These are phyloP conservation scores for Metschnikowia henanensis DNA, from an alignment of 805 yeast genomes.

Conservation along the genomic window DNA sequence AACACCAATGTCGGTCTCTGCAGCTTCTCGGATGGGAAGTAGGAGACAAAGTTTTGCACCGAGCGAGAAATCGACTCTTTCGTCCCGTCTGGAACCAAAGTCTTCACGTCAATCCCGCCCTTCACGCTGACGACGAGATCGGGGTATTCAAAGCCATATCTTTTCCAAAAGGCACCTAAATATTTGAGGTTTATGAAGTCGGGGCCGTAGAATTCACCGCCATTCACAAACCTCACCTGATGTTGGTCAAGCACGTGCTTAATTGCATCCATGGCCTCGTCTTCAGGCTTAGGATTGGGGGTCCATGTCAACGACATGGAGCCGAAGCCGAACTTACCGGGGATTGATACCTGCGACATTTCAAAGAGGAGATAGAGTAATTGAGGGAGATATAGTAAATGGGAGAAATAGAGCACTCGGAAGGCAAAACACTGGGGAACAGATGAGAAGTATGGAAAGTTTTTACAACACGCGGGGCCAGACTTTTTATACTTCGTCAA, in stretches of 20 bases:
- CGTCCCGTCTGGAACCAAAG: constrained; percentile 49
- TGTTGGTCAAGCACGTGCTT: constrained; percentile 42
- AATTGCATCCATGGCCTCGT: constrained; percentile 53
- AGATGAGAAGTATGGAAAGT: no score
- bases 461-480: no score
- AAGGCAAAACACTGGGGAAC: no score
- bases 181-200: constrained; percentile 53
- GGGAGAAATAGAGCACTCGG: no score
- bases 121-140: constrained; percentile 64
- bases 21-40: constrained; percentile 27
- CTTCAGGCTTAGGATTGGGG: constrained; percentile 53
- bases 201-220: constrained; percentile 77
- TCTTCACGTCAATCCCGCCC: constrained; percentile 51
- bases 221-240: constrained; percentile 59
- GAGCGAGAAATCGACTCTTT: constrained; percentile 47
- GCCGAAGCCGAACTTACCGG: constrained; percentile 62
- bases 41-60: constrained; percentile 42
- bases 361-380: no score
- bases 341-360: constrained; percentile 14
- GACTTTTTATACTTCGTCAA: no score
- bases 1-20: constrained; percentile 44
- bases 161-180: constrained; percentile 56
- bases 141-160: constrained; percentile 53
- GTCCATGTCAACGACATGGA: constrained; percentile 82
- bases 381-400: no score